Conservation (phyloP, 192 early-diverging fungal species). For the Umbelopsis sp. region DNA sequence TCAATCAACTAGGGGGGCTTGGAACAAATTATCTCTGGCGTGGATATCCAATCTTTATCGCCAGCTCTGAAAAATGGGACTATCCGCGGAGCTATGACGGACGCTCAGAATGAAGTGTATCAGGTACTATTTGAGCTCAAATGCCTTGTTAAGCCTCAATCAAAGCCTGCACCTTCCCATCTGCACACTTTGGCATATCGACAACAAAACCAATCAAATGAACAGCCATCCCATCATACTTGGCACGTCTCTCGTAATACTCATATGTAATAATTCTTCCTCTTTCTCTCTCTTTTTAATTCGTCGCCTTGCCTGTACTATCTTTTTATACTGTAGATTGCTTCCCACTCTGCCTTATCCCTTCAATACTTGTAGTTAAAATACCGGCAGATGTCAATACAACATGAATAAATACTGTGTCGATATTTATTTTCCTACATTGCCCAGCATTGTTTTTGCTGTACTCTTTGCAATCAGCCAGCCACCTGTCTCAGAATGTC, state of each 20-base stretch:
- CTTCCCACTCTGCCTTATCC: not conserved
- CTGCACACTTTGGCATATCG: conserved; percentile 4
- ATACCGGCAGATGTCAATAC: no score
- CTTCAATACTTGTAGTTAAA: no score
- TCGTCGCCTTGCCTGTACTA: no score
- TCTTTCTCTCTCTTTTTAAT: not conserved
- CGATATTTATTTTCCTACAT: no score
- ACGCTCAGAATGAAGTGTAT: conserved; percentile 25
- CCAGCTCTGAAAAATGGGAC: conserved; percentile 23
- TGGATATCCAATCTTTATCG: conserved; percentile 58
- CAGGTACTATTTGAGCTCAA: conserved; percentile 25
- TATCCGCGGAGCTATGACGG: conserved; percentile 32
- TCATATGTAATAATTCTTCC: not conserved
- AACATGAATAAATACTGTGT: no score
- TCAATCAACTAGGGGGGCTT: conserved; percentile 42
- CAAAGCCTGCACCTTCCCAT: not conserved
- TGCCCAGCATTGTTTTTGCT: no score
- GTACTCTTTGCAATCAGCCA: no score
- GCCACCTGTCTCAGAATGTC: no score
- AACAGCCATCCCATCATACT: not conserved
- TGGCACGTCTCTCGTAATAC: conserved; percentile 5
- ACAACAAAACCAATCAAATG: not conserved
- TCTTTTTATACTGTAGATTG: not conserved
- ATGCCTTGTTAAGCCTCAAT: not conserved
- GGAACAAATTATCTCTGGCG: conserved; percentile 56